A percentile compares a stretch with the other conserved stretches of the same genome.
phyloP scores from a whole-genome alignment of 1,284 basidiomycete genomes.

The Grifola frondosa region DNA sequence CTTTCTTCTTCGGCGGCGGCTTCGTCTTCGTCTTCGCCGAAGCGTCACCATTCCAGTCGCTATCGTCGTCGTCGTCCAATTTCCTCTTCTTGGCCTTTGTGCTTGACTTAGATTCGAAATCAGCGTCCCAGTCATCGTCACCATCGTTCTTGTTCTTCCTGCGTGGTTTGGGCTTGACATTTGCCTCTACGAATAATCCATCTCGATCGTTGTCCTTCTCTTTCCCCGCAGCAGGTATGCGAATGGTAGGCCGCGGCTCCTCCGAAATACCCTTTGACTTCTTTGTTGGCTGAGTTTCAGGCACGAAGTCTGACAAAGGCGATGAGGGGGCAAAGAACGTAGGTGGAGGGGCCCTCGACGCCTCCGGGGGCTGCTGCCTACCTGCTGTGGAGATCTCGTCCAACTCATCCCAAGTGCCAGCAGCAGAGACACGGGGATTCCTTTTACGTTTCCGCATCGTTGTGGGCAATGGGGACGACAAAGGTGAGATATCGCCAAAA shows the following conservation, averaged over 20 bases:
- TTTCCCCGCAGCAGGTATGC: no score
- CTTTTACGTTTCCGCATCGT: slow-evolving; percentile 29
- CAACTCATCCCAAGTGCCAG: slow-evolving; percentile 2
- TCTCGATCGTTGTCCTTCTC: no score
- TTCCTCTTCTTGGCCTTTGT: slow-evolving; percentile 20
- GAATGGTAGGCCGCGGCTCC: no score
- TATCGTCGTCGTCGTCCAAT: slow-evolving; percentile 26
- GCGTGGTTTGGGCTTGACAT: slow-evolving; percentile 6
- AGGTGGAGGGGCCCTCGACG: slow-evolving; percentile 6
- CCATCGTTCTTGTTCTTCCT: slow-evolving; percentile 20
- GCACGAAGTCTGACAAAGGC: slow-evolving; percentile 10
- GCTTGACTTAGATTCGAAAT: slow-evolving; percentile 12
- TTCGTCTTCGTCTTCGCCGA: slow-evolving; percentile 17
- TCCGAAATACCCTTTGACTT: slow-evolving; percentile 7
- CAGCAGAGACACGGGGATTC: slow-evolving; percentile 5
- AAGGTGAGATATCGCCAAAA: slow-evolving; percentile 18
- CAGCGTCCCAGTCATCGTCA: slow-evolving; percentile 17
- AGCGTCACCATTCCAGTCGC: slow-evolving; percentile 22
- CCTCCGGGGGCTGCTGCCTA: slow-evolving; percentile 1
- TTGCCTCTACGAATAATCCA: neutral
- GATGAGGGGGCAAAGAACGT: slow-evolving; percentile 22
- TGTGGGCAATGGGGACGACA: slow-evolving; percentile 27
- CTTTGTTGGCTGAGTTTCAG: slow-evolving; percentile 11
- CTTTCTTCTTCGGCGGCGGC: slow-evolving; percentile 13
- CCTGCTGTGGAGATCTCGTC: slow-evolving; percentile 16